Percentiles rank a stretch among this genome's conserved stretches.
phyloP scores from a whole-genome alignment of 2,329 filamentous ascomycete species.

The Trichoderma gracile region DNA sequence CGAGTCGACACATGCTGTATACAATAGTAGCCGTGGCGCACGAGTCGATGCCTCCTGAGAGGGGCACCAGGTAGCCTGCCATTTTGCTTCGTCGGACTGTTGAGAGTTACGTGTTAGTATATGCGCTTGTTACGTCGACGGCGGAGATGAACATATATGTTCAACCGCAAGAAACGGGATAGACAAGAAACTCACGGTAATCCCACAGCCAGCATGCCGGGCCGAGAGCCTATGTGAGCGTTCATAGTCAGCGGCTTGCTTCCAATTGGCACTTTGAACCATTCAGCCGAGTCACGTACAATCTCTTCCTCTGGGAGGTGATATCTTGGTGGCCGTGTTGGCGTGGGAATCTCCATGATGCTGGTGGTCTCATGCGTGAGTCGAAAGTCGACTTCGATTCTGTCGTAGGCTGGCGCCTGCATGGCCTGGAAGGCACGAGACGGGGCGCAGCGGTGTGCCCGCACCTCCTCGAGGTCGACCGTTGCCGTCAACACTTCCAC shows the following conservation, averaged over 20 bases:
- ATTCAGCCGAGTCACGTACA: background rate
- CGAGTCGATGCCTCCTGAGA: constrained; percentile 58
- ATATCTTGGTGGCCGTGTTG: constrained; percentile 39
- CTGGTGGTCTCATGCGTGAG: constrained; percentile 34
- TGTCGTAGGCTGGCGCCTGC: constrained; percentile 26
- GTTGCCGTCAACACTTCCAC: constrained; percentile 68
- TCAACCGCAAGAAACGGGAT: background rate
- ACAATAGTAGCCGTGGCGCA: constrained; percentile 47
- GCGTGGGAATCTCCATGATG: constrained; percentile 27
- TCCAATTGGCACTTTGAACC: background rate
- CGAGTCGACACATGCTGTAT: constrained; percentile 55
- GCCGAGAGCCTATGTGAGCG: constrained; percentile 47
- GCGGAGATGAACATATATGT: background rate
- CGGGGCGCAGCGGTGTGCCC: constrained; percentile 31
- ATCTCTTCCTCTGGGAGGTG: constrained; percentile 68
- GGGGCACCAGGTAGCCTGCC: constrained; percentile 58
- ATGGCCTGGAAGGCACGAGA: constrained; percentile 27
- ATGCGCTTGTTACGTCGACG: background rate
- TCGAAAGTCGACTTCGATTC: constrained; percentile 22
- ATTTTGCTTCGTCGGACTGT: constrained; percentile 43
- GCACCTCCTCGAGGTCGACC: constrained; percentile 71
- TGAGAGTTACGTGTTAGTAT: background rate
- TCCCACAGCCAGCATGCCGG: constrained; percentile 69
- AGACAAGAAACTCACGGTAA: constrained; percentile 45
- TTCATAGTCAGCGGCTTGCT: background rate